phyloP scores from a whole-genome alignment of 2,329 filamentous ascomycete genomes.

The Mollisiaceae sp. region DNA sequence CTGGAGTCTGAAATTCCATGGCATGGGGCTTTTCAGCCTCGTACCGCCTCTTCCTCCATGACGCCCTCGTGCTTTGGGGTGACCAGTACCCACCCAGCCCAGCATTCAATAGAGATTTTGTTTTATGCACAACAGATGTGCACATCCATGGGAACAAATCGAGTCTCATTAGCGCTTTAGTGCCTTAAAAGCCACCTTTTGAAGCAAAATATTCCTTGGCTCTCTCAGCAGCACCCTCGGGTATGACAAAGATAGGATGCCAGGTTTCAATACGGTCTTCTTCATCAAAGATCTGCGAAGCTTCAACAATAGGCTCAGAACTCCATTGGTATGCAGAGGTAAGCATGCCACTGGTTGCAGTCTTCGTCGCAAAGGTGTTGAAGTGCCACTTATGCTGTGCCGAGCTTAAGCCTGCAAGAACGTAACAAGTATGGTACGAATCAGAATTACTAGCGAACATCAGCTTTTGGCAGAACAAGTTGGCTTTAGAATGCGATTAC shows the following conservation, averaged over 20 bases:
- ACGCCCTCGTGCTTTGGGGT: background rate
- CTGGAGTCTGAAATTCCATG: background rate
- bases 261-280: constrained; percentile 71
- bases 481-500: constrained; percentile 43
- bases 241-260: constrained; percentile 87
- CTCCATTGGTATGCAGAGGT: constrained; percentile 46
- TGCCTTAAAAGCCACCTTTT: constrained; percentile 37
- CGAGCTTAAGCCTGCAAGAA: constrained; percentile 82
- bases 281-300: constrained; percentile 70
- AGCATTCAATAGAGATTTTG: background rate
- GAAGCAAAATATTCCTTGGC: constrained; percentile 39
- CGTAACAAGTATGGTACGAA: constrained; percentile 93
- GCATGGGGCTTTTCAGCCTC: background rate
- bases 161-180: background rate
- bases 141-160: background rate
- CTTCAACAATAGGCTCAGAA: constrained; percentile 51
- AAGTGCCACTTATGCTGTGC: constrained; percentile 73
- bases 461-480: constrained; percentile 23
- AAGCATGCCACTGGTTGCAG: constrained; percentile 41
- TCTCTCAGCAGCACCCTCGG: constrained; percentile 56
- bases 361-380: constrained; percentile 41
- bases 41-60: background rate
- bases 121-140: background rate
- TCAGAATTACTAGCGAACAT: constrained; percentile 67
- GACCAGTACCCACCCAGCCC: background rate